Evolutionary conservation across 139 green algal genomes (phyloP), one percentile per base, ranked within the genome.

Genomic region (Nannochloris sp.): DNA sequence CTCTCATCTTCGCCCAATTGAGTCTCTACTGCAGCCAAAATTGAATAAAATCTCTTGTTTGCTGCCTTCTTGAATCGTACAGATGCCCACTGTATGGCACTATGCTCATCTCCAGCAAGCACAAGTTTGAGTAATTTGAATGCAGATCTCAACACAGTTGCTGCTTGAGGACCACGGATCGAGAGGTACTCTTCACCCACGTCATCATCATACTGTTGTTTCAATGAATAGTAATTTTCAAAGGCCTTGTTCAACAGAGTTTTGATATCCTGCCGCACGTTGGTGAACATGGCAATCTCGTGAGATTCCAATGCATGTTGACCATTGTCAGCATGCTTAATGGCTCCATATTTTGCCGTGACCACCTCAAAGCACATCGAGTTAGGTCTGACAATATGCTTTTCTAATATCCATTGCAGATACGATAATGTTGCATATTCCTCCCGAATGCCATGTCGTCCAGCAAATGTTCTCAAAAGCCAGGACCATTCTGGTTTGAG

Each of bases 161-260:
- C 68, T 44, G 57, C 56, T 15, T 66, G 62, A 43, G 34, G n/a
- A 57, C 18, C 21, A 5, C 71, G 51, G 2, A 74, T 70, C 6
- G 57, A 53, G 27, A 65, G 48, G 5, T 66, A 64, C 24, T 69
- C 76, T 8, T 81, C 72, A 60, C 70, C 57, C 24, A 85, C 64
- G 23, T 75, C 78, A 27, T 19, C 64, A 12, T 53, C 49, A 2
- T 66, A 61, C 15, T 61, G 36, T 53, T 85, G 76, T 23, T 66
- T 73, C 7, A 77, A 51, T 37, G 65, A 49, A 61, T 76, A 76
- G 66, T 85, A 85, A 46, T 78, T 78, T 34, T 85, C 78, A 63
- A 85, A 83, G 21, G 37, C 51, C 3, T 53, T 24, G 18, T 67
- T 66, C 15, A 85, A 65, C 72, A 83, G 65, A 27, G 60, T 66